Evolutionary conservation across 225 moss, liverwort and hornwort genomes (phyloP).

Genomic region (Antitrichia curtipendula): DNA sequence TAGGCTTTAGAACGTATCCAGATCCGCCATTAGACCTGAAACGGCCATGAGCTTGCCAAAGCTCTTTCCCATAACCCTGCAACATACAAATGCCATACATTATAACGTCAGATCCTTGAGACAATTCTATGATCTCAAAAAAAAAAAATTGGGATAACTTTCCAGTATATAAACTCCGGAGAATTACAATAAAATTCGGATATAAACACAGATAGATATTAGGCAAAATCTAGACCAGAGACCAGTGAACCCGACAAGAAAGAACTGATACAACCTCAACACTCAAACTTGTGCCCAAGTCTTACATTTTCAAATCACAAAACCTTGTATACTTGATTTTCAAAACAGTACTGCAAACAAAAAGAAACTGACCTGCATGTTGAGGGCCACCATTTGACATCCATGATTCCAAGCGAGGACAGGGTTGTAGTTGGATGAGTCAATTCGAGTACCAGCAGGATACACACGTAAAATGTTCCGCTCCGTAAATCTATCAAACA

Average conservation of each 20-base stretch:
- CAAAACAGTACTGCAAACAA: background rate
- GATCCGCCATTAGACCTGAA: constrained; percentile 77
- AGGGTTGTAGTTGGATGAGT: constrained; percentile 93
- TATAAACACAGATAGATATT: background rate
- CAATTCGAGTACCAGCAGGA: constrained; percentile 67
- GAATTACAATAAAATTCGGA: background rate
- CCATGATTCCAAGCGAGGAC: constrained; percentile 70
- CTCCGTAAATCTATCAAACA: constrained; percentile 58
- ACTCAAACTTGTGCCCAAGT: background rate
- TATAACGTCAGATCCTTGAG: background rate
- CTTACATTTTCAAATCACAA: background rate
- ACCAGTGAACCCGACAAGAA: background rate
- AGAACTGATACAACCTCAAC: background rate
- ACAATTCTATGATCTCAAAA: background rate
- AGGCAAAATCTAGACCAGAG: background rate
- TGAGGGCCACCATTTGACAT: constrained; percentile 96
- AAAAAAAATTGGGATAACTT: background rate
- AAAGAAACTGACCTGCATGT: constrained; percentile 53
- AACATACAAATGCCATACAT: background rate
- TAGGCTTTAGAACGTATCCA: constrained; percentile 70
- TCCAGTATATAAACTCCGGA: background rate
- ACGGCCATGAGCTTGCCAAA: constrained; percentile 78
- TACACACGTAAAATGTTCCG: constrained; percentile 70
- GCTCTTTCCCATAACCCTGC: constrained; percentile 51
- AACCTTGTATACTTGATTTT: background rate